Percentiles rank a stretch among this genome's conserved stretches.
Evolutionary conservation across 768 basidiomycete genomes (phyloP).

Genomic region (Termitomyces bulborhizus): DNA sequence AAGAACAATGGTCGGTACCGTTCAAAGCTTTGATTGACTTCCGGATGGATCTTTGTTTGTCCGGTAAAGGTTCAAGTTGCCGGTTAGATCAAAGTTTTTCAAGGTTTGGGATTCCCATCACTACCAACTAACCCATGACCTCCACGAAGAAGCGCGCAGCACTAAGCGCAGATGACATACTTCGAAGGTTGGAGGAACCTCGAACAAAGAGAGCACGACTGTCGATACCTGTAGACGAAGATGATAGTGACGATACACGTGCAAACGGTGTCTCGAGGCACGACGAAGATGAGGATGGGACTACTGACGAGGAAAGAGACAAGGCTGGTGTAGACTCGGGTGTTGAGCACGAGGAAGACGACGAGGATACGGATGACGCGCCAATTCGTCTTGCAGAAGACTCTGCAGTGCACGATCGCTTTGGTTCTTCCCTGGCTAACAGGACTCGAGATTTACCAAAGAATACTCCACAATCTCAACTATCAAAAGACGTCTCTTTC

Average conservation of each 20-base stretch:
- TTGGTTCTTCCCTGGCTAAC: slow-evolving; percentile 2
- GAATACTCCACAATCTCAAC: not conserved
- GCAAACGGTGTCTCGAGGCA: not conserved
- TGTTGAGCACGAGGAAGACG: slow-evolving; percentile 4
- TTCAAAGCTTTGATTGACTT: too few relatives aligned
- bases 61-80: not conserved
- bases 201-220: slow-evolving; percentile 31
- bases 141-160: slow-evolving; percentile 20
- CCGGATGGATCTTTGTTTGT: not conserved
- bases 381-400: not conserved
- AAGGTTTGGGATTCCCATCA: too few relatives aligned
- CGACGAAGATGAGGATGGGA: not conserved
- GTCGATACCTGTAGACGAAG: slow-evolving; percentile 10
- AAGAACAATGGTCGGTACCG: too few relatives aligned
- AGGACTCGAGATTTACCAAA: not conserved
- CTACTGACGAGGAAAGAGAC: slow-evolving; percentile 3
- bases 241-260: not conserved
- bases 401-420: slow-evolving; percentile 6
- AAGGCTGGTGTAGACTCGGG: slow-evolving; percentile 4
- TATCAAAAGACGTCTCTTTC: slow-evolving; percentile 31
- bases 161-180: slow-evolving; percentile 40
- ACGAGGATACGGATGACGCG: not conserved
- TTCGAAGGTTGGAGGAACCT: slow-evolving; percentile 38
- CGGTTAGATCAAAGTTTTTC: not conserved
- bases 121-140: slow-evolving; percentile 1